Percentiles rank a stretch among this genome's conserved stretches.
phyloP scores from a whole-genome alignment of 306 rosid species.

The Cicer chorassanicum region DNA sequence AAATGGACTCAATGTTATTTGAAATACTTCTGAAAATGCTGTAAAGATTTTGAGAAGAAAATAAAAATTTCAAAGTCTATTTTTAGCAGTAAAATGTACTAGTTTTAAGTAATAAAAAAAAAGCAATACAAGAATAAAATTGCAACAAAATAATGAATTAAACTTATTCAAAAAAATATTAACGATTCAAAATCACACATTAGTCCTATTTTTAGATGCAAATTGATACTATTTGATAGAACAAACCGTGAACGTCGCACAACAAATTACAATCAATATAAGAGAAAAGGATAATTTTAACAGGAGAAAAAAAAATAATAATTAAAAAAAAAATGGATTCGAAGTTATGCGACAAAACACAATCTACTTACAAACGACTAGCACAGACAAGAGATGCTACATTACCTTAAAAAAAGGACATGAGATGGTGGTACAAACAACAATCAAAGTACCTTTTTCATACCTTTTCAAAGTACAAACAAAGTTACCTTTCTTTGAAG shows the following conservation, averaged over 20 bases:
- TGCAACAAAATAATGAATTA: background rate
- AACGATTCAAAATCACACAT: background rate
- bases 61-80: too few species aligned
- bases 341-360: conserved; percentile 4
- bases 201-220: background rate
- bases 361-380: conserved; percentile 44
- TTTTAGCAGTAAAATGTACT: too few species aligned
- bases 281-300: conserved; percentile 1
- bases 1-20: too few species aligned
- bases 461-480: conserved; percentile 7
- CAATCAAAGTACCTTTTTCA: background rate
- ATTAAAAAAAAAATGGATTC: conserved; percentile 19
- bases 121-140: background rate
- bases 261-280: conserved; percentile 6
- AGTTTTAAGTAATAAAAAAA: too few species aligned
- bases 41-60: too few species aligned
- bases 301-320: background rate
- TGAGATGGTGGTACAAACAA: conserved; percentile 27
- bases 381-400: conserved; percentile 2
- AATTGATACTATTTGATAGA: background rate
- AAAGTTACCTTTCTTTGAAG: conserved; percentile 72
- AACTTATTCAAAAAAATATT: background rate
- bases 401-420: background rate
- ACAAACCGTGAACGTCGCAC: conserved; percentile 5
- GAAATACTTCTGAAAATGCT: too few species aligned